Evolutionary conservation across 176 grass and related monocot species (phyloP).

Genomic region (Otatea glauca): DNA sequence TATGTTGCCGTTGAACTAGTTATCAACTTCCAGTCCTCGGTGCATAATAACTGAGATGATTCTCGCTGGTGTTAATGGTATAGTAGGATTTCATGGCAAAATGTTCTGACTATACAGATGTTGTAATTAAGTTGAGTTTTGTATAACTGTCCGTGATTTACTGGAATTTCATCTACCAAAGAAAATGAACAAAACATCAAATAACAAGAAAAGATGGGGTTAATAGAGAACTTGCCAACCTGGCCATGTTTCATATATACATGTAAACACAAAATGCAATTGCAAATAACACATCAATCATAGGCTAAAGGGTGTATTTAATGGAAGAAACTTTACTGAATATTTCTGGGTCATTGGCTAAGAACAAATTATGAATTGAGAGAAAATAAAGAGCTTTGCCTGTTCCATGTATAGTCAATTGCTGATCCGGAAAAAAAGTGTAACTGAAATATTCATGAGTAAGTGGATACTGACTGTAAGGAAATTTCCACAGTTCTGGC

Average conservation of each 20-base stretch:
- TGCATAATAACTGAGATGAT: slow-evolving; percentile 4
- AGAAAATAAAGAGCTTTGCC: background rate
- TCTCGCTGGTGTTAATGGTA: background rate
- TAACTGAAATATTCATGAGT: background rate
- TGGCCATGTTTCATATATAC: background rate
- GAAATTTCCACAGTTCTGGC: slow-evolving; percentile 71
- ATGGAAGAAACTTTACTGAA: background rate
- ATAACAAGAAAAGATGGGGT: background rate
- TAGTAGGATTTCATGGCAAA: background rate
- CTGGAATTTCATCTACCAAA: background rate
- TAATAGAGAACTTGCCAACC: background rate
- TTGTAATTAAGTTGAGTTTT: background rate
- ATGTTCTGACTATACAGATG: background rate
- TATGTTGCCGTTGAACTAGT: background rate
- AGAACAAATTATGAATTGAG: background rate
- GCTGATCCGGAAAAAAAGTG: background rate
- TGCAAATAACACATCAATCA: background rate
- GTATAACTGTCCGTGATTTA: background rate
- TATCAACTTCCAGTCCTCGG: background rate
- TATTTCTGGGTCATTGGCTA: background rate
- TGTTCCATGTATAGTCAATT: background rate
- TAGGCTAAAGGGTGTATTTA: background rate
- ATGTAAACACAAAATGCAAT: slow-evolving; percentile 24
- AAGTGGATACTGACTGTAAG: slow-evolving; percentile 50
- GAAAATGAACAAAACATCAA: slow-evolving; percentile 2